A percentile compares a stretch with the other conserved stretches of the same genome.
phyloP scores from a whole-genome alignment of 331 rosid genomes.

The Acacia concinna region DNA sequence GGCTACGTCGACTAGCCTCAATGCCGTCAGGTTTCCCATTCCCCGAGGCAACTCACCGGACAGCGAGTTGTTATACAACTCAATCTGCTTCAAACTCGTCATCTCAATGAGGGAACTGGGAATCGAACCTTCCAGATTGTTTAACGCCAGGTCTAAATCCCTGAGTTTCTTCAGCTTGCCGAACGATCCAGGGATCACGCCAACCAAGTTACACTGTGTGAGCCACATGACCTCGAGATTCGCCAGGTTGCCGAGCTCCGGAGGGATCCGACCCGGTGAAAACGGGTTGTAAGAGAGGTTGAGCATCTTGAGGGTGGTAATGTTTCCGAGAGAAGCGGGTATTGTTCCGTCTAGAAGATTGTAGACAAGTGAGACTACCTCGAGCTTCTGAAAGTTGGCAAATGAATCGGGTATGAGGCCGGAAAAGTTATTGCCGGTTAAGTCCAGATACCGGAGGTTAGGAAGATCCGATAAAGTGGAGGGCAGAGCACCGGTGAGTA shows the following conservation, averaged over 20 bases:
- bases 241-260: conserved; percentile 60
- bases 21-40: conserved; percentile 57
- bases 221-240: conserved; percentile 72
- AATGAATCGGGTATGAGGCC: conserved; percentile 56
- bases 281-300: conserved; percentile 83
- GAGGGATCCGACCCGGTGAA: conserved; percentile 52
- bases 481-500: conserved; percentile 73
- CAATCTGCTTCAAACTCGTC: conserved; percentile 60
- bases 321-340: conserved; percentile 55
- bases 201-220: conserved; percentile 57
- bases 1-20: conserved; percentile 69
- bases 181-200: conserved; percentile 66
- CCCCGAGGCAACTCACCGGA: conserved; percentile 69
- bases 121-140: conserved; percentile 55
- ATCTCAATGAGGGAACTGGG: conserved; percentile 55
- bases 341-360: conserved; percentile 61
- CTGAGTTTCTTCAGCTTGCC: conserved; percentile 48
- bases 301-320: conserved; percentile 62
- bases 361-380: conserved; percentile 61
- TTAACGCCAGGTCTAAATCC: conserved; percentile 65
- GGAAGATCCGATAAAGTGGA: conserved; percentile 45
- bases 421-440: conserved; percentile 79
- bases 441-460: conserved; percentile 58
- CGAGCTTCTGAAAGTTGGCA: conserved; percentile 53
- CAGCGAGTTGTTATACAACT: conserved; percentile 73